Evolutionary conservation across 2,329 filamentous ascomycete species (phyloP).

Genomic region (Aspergillus ochraceoroseus): DNA sequence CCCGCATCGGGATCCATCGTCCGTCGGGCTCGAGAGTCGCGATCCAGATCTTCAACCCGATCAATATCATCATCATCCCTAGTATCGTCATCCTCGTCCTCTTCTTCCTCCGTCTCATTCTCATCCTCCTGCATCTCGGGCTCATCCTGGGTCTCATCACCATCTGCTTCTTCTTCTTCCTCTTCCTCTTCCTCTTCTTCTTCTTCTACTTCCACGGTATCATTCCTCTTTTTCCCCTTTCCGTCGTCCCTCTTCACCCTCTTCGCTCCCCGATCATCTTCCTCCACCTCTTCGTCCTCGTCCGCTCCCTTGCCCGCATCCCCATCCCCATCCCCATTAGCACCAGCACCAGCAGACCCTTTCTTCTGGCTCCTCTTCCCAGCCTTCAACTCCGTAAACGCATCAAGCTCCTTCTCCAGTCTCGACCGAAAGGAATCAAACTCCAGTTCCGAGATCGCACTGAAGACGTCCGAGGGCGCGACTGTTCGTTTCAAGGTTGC

Average conservation of each 20-base stretch:
- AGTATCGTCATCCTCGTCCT: constrained; percentile 21
- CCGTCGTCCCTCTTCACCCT: constrained; percentile 22
- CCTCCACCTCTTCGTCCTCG: constrained; percentile 25
- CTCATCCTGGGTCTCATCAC: constrained; percentile 14
- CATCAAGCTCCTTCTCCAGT: constrained; percentile 56
- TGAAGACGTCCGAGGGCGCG: constrained; percentile 56
- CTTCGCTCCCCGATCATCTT: constrained; percentile 23
- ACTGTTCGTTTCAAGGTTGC: constrained; percentile 60
- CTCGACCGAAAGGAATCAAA: constrained; percentile 56
- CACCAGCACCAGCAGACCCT: constrained; percentile 20
- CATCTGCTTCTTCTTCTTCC: constrained; percentile 19
- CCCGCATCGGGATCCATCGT: constrained; percentile 31
- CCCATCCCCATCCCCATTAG: constrained; percentile 13
- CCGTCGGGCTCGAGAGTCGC: constrained; percentile 21
- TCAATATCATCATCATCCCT: constrained; percentile 35
- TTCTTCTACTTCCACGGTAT: too few relatives aligned
- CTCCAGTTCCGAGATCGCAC: constrained; percentile 57
- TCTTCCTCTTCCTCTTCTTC: constrained; percentile 24
- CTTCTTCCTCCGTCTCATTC: constrained; percentile 30
- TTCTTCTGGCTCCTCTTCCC: constrained; percentile 46
- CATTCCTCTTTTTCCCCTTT: constrained; percentile 20
- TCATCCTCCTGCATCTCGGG: constrained; percentile 12
- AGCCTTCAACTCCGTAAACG: constrained; percentile 43
- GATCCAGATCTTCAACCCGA: constrained; percentile 38
- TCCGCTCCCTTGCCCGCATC: constrained; percentile 20